These are phyloP conservation scores for Vigna radiata DNA, from an alignment of 306 rosid species.

Conservation along the genomic window DNA sequence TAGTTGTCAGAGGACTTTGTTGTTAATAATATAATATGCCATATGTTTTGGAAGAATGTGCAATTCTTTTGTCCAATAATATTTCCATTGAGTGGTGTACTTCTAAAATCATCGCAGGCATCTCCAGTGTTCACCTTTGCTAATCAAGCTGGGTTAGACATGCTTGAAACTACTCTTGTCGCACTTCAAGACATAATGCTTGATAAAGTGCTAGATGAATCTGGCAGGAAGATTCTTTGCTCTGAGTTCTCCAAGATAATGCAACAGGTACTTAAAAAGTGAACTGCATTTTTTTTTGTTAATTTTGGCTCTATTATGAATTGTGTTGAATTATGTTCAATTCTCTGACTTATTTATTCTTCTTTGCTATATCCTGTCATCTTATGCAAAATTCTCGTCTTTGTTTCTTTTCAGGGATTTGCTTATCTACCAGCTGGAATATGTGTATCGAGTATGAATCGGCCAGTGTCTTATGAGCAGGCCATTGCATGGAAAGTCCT, in stretches of 20 bases:
- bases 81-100: background rate
- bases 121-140: slow-evolving; percentile 94
- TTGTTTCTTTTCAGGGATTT: slow-evolving; percentile 63
- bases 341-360: too few species aligned
- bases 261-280: slow-evolving; percentile 70
- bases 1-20: background rate
- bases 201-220: slow-evolving; percentile 90
- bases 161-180: slow-evolving; percentile 96
- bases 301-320: too few species aligned
- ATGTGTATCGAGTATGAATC: slow-evolving; percentile 89
- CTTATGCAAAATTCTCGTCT: background rate
- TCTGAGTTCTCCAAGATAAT: slow-evolving; percentile 92
- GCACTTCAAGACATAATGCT: slow-evolving; percentile 97
- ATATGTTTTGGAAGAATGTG: background rate
- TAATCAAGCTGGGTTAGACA: slow-evolving; percentile 96
- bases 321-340: too few species aligned
- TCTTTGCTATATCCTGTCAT: too few species aligned
- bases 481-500: slow-evolving; percentile 96
- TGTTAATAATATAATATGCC: background rate
- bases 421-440: slow-evolving; percentile 83
- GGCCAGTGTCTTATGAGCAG: slow-evolving; percentile 88
- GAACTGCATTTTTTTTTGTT: background rate
- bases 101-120: slow-evolving; percentile 60
- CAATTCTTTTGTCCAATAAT: background rate
- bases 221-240: slow-evolving; percentile 86